Base-by-base conservation (phyloP, 305 asterid genomes). In the Solanum chacoense region DNA sequence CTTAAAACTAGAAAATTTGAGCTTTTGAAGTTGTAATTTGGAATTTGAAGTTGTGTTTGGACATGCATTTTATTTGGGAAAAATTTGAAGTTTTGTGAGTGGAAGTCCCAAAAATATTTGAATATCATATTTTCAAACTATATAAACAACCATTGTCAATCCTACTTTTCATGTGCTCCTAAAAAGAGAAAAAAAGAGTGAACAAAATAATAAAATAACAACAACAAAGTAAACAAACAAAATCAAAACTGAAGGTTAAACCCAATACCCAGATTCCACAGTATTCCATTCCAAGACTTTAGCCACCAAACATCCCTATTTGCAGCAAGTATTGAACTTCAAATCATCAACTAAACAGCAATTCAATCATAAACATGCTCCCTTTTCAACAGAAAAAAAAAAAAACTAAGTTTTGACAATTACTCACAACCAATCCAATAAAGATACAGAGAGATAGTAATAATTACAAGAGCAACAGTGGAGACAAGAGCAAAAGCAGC, bases 401-500 rank as follows among this genome's bases (percentile, higher is more conserved):
- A 9, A 9, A 3, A 37, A 38, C n/a, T 6, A 36, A 77, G 31
- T 79, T 26, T 79, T 38, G 85, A 38, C 65, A 38, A 24, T 79
- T 79, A 38, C 35, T 50, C 65, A 79, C 65, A 28, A 38, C 59
- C 34, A 38, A 38, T 79, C 42, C 20, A 79, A 78, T 11, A n/a
- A 79, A 79, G 42, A 24, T 28, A 78, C 65, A 37, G 20, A 78
- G 34, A 37, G 63, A 37, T 0, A 77, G 34, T 20, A 80, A 40
- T 38, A 80, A 80, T 80, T 91, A 96, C 99, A 83, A 97, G 96
- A 69, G 99, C 98, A 89, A 96, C 93, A 85, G 92, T 79, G 84
- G 98, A 95, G 88, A 97, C 98, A 90, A 94, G 93, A 88, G 94
- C 98, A 86, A 91, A 95, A 42, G 93, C 91, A 71, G 95, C 96